Evolutionary conservation across 805 yeast genomes (phyloP).

Genomic region (Lipomyces yamanashiensis): DNA sequence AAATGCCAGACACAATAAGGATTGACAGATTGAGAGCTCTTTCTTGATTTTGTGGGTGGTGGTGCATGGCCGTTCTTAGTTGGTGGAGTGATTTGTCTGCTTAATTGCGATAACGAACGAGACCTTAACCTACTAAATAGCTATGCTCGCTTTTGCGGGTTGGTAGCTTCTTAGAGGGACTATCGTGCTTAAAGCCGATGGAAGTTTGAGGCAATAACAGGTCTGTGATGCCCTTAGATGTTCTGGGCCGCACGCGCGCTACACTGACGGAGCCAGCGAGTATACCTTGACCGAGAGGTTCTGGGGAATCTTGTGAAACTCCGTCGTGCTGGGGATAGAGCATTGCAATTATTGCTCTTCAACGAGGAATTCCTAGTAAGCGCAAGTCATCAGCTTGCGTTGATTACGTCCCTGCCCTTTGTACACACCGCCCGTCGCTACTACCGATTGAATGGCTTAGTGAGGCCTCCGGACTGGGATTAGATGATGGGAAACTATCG

Average conservation of each 20-base stretch:
- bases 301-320: slow-evolving; percentile 52
- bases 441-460: slow-evolving; percentile 55
- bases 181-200: slow-evolving; percentile 51
- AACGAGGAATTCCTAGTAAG: slow-evolving; percentile 55
- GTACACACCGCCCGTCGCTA: slow-evolving; percentile 53
- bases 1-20: slow-evolving; percentile 21
- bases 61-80: slow-evolving; percentile 37
- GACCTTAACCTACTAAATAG: slow-evolving; percentile 48
- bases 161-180: slow-evolving; percentile 51
- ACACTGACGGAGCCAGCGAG: slow-evolving; percentile 55
- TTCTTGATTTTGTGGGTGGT: slow-evolving; percentile 36
- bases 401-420: slow-evolving; percentile 55
- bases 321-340: slow-evolving; percentile 50
- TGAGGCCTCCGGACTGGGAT: slow-evolving; percentile 50
- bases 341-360: slow-evolving; percentile 53
- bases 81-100: slow-evolving; percentile 57
- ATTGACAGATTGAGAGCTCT: slow-evolving; percentile 39
- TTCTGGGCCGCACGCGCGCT: slow-evolving; percentile 57
- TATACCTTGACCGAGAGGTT: slow-evolving; percentile 50
- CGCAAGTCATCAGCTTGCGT: slow-evolving; percentile 55
- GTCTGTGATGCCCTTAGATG: slow-evolving; percentile 55
- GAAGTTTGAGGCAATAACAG: slow-evolving; percentile 53
- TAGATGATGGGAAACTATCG: slow-evolving; percentile 48
- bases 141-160: slow-evolving; percentile 49
- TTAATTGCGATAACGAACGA: slow-evolving; percentile 56